phyloP scores from a whole-genome alignment of 192 early-diverging fungal species.

The Oehlia diaphana region DNA sequence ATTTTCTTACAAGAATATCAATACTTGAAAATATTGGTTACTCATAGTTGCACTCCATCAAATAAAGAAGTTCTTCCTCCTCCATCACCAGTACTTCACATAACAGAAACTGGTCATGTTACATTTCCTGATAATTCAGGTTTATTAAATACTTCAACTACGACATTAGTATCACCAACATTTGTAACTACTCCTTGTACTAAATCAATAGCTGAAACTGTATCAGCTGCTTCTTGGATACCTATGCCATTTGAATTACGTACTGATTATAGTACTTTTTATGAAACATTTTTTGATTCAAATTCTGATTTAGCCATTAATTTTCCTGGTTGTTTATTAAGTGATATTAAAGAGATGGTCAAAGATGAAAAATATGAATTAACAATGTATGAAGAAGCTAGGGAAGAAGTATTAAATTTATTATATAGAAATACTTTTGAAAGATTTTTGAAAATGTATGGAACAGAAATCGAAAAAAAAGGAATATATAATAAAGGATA shows the following conservation, averaged over 20 bases:
- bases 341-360: neutral
- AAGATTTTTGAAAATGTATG: slow-evolving; percentile 20
- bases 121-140: neutral
- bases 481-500: neutral
- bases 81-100: neutral
- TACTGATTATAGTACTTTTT: slow-evolving; percentile 10
- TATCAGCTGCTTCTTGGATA: slow-evolving; percentile 12
- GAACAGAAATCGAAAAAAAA: neutral
- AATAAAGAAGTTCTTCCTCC: neutral
- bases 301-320: slow-evolving; percentile 28
- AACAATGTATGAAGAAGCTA: slow-evolving; percentile 15
- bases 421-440: slow-evolving; percentile 32
- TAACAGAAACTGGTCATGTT: neutral
- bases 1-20: slow-evolving; percentile 39
- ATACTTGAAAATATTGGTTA: slow-evolving; percentile 25
- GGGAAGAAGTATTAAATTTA: slow-evolving; percentile 20
- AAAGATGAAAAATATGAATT: slow-evolving; percentile 14
- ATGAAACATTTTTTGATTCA: slow-evolving; percentile 8
- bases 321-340: slow-evolving; percentile 13
- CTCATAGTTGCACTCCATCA: slow-evolving; percentile 8
- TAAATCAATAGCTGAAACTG: slow-evolving; percentile 20
- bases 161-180: neutral
- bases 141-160: neutral
- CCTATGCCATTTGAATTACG: slow-evolving; percentile 17
- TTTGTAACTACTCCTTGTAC: slow-evolving; percentile 22